Evolutionary conservation across 176 grass and related monocot genomes (phyloP).

Genomic region (Bothriochloa decipiens): DNA sequence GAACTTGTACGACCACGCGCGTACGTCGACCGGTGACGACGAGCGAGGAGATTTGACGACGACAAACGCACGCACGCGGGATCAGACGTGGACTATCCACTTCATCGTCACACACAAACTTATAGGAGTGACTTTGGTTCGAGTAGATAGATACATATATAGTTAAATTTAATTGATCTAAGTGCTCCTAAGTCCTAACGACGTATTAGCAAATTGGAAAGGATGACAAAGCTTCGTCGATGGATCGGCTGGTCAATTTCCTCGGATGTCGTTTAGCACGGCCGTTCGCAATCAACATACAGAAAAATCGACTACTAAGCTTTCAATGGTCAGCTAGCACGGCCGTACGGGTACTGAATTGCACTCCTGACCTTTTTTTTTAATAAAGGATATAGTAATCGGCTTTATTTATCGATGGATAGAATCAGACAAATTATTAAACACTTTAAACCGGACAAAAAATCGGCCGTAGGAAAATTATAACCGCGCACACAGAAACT

Average conservation of each 20-base stretch:
- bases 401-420: too few relatives aligned
- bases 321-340: background rate
- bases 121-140: background rate
- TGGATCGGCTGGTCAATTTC: constrained; percentile 24
- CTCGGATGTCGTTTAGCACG: background rate
- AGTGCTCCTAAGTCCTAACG: background rate
- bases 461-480: too few relatives aligned
- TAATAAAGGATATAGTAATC: too few relatives aligned
- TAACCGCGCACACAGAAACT: too few relatives aligned
- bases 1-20: too few relatives aligned
- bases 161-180: too few relatives aligned
- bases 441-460: too few relatives aligned
- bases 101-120: background rate
- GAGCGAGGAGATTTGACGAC: background rate
- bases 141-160: too few relatives aligned
- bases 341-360: background rate
- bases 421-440: too few relatives aligned
- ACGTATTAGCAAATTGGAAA: background rate
- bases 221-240: background rate
- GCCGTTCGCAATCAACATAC: constrained; percentile 18
- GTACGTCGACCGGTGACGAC: background rate
- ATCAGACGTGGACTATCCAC: background rate
- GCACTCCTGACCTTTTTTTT: background rate
- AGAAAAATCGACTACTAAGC: background rate
- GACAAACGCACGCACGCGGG: background rate